Conservation (phyloP, 495 filamentous ascomycete genomes). For the Aspergillus olivimuriae region DNA sequence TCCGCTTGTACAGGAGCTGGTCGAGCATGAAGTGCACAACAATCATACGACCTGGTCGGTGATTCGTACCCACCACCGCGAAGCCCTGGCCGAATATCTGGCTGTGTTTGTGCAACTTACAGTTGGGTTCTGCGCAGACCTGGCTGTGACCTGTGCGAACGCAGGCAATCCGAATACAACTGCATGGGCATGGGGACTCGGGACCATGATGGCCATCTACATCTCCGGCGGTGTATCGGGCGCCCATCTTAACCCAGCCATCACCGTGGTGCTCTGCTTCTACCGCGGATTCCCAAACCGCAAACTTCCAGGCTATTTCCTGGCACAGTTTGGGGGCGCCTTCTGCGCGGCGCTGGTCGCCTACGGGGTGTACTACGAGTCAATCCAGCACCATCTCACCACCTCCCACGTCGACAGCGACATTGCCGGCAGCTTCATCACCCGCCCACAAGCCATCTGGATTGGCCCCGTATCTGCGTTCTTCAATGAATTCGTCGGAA, state of each 20-base stretch:
- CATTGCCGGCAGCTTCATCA: slow-evolving; percentile 38
- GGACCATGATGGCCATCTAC: slow-evolving; percentile 53
- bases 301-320: slow-evolving; percentile 41
- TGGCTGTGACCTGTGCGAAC: slow-evolving; percentile 40
- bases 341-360: slow-evolving; percentile 38
- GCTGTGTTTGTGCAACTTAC: slow-evolving; percentile 38
- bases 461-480: slow-evolving; percentile 42
- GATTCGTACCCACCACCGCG: slow-evolving; percentile 43
- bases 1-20: slow-evolving; percentile 31
- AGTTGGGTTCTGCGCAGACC: slow-evolving; percentile 43
- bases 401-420: slow-evolving; percentile 20
- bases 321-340: slow-evolving; percentile 42
- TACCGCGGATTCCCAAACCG: slow-evolving; percentile 46
- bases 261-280: slow-evolving; percentile 44
- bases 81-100: slow-evolving; percentile 45
- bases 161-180: slow-evolving; percentile 41
- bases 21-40: slow-evolving; percentile 42
- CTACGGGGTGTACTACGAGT: slow-evolving; percentile 44
- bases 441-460: slow-evolving; percentile 35
- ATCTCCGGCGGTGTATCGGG: slow-evolving; percentile 51
- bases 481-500: slow-evolving; percentile 45
- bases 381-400: slow-evolving; percentile 34
- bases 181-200: slow-evolving; percentile 50
- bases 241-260: slow-evolving; percentile 47
- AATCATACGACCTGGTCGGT: slow-evolving; percentile 49